Evolutionary conservation across 208 protist genomes (phyloP), one percentile per base, ranked within the genome.

Genomic region (Polymyxa betae): DNA sequence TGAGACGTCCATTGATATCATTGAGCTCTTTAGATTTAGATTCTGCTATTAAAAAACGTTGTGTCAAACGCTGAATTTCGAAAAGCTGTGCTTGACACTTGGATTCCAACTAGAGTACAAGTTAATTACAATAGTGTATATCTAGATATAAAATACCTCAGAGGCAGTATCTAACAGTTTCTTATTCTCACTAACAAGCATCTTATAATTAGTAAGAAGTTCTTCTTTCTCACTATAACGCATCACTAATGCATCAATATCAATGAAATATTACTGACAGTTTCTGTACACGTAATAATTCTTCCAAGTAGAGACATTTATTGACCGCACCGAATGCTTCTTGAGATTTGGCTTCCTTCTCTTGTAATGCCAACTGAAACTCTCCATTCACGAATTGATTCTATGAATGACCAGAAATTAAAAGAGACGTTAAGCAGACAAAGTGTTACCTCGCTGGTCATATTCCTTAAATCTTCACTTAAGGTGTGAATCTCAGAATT

Each of bases 311-410:
- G 16, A 82, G 5, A 43, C 5, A 38, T n/a, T 82, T 82, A 35
- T 43, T 82, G 40, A 82, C 16, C 5, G 72, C 72, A 43, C 16
- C 72, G 35, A 20, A 12, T 45, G 72, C n/a, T n/a, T 82, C 72
- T 82, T 82, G 72, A 5, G 72, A 82, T 82, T 82, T 82, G 10
- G 72, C 5, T 5, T 82, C 72, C 16, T n/a, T 5, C 5, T 82
- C 72, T 43, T 82, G 72, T 12, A 82, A 5, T n/a, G 72, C 72
- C 10, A 43, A 5, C 5, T 5, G 16, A 40, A 82, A 43, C 35
- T 82, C 72, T 82, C 72, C 72, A n/a, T 82, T 82, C 10, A 82
- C 72, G 35, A 82, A 82, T 82, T 82, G 72, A n/a, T 82, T 82
- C 72, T 82, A 35, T 20, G 35, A 82, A 35, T 5, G n/a, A 43